Evolutionary conservation across 176 grass and related monocot species (phyloP).

Genomic region (Tillandsia fasciculata): DNA sequence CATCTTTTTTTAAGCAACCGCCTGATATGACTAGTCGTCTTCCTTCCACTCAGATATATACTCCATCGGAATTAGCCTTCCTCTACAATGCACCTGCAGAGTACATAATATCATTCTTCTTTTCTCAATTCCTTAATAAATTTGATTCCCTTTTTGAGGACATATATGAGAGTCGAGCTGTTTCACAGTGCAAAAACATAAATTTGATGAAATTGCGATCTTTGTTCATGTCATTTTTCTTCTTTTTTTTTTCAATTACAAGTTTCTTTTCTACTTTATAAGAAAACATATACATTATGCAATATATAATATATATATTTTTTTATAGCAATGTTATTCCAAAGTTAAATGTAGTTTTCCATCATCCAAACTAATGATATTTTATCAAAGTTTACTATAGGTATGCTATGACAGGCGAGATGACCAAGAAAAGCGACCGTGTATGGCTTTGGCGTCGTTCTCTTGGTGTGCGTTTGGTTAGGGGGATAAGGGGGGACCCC

Average conservation of each 20-base stretch:
- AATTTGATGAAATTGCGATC: too few species aligned
- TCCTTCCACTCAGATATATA: slow-evolving; percentile 66
- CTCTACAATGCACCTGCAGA: slow-evolving; percentile 68
- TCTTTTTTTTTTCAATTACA: too few species aligned
- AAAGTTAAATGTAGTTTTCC: not conserved
- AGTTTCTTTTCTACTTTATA: too few species aligned
- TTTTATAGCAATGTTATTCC: not conserved
- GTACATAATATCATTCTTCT: slow-evolving; percentile 22
- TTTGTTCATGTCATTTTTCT: too few species aligned
- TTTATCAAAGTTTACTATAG: not conserved
- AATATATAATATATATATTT: too few species aligned
- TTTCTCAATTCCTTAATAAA: not conserved
- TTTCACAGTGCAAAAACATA: too few species aligned
- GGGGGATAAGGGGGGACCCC: too few species aligned
- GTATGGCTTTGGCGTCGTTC: slow-evolving; percentile 16
- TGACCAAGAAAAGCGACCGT: slow-evolving; percentile 21
- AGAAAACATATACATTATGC: too few species aligned
- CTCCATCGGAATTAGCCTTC: slow-evolving; percentile 49
- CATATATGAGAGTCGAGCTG: not conserved
- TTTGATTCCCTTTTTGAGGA: not conserved
- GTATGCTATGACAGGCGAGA: slow-evolving; percentile 15
- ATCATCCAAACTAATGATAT: not conserved
- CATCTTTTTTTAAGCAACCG: slow-evolving; percentile 68
- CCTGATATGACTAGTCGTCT: slow-evolving; percentile 74
- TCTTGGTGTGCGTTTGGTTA: too few species aligned